A percentile compares a stretch with the other conserved stretches of the same genome.
These are phyloP conservation scores for Backusella tuberculispora DNA, from an alignment of 192 early-diverging fungal species.

Conservation along the genomic window DNA sequence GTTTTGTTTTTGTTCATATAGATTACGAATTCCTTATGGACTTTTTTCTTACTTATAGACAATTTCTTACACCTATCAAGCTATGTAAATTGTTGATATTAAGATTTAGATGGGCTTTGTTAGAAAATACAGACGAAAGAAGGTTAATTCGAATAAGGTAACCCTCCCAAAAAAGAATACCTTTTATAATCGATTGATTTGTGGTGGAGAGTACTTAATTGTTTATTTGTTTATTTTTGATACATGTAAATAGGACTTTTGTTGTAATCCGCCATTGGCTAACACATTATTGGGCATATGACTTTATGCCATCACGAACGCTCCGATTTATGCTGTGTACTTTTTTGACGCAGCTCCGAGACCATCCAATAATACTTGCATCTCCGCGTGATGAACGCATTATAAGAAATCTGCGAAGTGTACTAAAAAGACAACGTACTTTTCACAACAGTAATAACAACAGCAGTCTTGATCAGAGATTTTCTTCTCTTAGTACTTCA, in stretches of 20 bases:
- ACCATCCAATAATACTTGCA: constrained; percentile 37
- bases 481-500: not conserved
- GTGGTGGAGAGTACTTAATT: not conserved
- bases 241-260: constrained; percentile 46
- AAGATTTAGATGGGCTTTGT: constrained; percentile 57
- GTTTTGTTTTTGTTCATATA: constrained; percentile 28
- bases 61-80: constrained; percentile 54
- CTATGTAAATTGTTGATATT: constrained; percentile 58
- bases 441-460: not conserved
- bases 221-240: not conserved
- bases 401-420: constrained; percentile 45
- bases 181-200: not conserved
- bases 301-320: constrained; percentile 50
- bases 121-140: constrained; percentile 44
- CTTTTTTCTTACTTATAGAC: constrained; percentile 60
- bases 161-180: not conserved
- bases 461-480: not conserved
- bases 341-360: constrained; percentile 48
- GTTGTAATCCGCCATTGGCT: constrained; percentile 61
- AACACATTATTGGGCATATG: constrained; percentile 52
- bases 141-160: constrained; percentile 54
- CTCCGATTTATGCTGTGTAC: constrained; percentile 53
- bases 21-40: constrained; percentile 55
- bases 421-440: constrained; percentile 51
- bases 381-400: constrained; percentile 52